phyloP scores from a whole-genome alignment of 2,329 filamentous ascomycete species.

The Trichoderma asperellum region DNA sequence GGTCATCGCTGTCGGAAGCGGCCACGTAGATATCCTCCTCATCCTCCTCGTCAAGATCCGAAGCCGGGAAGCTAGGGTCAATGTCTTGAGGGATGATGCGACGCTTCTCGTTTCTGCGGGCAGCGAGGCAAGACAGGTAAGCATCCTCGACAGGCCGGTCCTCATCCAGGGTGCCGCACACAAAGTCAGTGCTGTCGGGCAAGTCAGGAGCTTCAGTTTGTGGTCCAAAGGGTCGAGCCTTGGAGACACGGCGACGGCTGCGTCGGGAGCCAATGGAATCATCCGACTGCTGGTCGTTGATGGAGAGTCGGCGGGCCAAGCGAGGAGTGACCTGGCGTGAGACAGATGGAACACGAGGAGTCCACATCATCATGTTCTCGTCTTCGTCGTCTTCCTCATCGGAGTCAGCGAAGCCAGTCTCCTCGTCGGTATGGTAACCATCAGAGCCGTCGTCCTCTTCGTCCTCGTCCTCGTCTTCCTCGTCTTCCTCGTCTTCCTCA shows the following conservation, averaged over 20 bases:
- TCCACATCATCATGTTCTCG: slow-evolving; percentile 63
- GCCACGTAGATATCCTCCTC: slow-evolving; percentile 68
- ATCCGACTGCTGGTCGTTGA: slow-evolving; percentile 59
- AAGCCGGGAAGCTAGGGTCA: slow-evolving; percentile 94
- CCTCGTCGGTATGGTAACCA: slow-evolving; percentile 76
- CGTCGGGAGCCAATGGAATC: slow-evolving; percentile 59
- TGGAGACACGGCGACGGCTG: slow-evolving; percentile 39
- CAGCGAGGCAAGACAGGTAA: slow-evolving; percentile 82
- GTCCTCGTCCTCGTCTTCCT: slow-evolving; percentile 58
- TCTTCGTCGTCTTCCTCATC: slow-evolving; percentile 70
- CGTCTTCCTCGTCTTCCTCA: slow-evolving; percentile 31
- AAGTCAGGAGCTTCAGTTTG: slow-evolving; percentile 71
- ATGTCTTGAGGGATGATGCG: slow-evolving; percentile 91
- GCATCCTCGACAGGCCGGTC: slow-evolving; percentile 93
- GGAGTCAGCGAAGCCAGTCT: slow-evolving; percentile 69
- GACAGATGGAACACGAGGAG: slow-evolving; percentile 47
- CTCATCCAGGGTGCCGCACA: slow-evolving; percentile 97
- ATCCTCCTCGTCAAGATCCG: slow-evolving; percentile 85
- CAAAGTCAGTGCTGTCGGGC: slow-evolving; percentile 97
- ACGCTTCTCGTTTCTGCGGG: slow-evolving; percentile 79
- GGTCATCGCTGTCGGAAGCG: slow-evolving; percentile 68
- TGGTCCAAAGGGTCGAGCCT: slow-evolving; percentile 39
- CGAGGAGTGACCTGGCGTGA: slow-evolving; percentile 44
- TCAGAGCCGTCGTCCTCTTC: slow-evolving; percentile 60
- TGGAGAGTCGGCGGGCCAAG: slow-evolving; percentile 42